Evolutionary conservation across 345 rosid species (phyloP), one percentile per base, ranked within the genome.

Genomic region (Eucalyptus erythrocorys): DNA sequence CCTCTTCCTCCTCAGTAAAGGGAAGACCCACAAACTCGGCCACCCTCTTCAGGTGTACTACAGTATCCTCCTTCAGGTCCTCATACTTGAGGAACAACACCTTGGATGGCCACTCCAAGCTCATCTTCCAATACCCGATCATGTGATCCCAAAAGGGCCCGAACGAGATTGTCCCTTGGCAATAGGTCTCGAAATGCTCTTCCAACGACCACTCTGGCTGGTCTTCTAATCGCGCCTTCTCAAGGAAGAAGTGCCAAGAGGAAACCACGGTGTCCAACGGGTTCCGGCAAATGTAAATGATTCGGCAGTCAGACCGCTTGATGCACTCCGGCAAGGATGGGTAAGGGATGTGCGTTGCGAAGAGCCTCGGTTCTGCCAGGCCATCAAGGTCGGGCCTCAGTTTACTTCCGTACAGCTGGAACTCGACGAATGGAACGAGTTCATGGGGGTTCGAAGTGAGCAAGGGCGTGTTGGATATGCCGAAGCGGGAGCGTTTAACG

Each of bases 141-240:
- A 91, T 86, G 47, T 92, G 93, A 3, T 90, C 92, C 92, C 92
- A 91, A 85, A 93, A 93, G 11, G 93, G 94, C 6, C 93, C 94
- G 71, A 53, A 88, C 48, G 86, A 85, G 4, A 66, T 13, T 13
- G 32, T 48, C 26, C 94, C 94, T 19, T 64, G 26, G 17, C 93
- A 89, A 32, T 26, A 86, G 43, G 0, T 9, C 42, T 32, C 2
- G 7, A 17, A 32, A 17, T 68, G 80, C 13, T 68, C 43, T 32
- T 68, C 80, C 13, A 34, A 34, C 0, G 42, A 34, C 13, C 80
- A 68, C 13, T 34, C 42, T 1, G 24, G 24, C 3, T 8, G 24
- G 42, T 16, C 1, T 1, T 68, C 22, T 1, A 0, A 34, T 1
- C 43, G 43, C 2, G 24, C 80, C 12, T 0, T 3, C 43, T 16